Conservation (phyloP, 2,329 filamentous ascomycete species). For the Aureobasidium zeae region DNA sequence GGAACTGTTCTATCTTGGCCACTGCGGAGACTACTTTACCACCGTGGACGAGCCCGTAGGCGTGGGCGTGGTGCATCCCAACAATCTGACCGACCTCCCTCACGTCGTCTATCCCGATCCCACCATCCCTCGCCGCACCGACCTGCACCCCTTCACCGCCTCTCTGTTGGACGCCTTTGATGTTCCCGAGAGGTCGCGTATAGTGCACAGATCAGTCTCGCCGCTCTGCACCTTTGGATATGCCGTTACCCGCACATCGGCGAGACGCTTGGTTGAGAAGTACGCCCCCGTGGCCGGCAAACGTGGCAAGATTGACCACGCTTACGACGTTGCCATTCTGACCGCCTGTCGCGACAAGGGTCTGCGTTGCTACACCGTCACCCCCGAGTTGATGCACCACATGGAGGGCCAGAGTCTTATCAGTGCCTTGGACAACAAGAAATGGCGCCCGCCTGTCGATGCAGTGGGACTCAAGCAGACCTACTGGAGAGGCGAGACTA, state of each 20-base stretch:
- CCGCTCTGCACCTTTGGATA: slow-evolving; percentile 40
- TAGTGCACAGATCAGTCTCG: slow-evolving; percentile 35
- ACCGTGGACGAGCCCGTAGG: slow-evolving; percentile 14
- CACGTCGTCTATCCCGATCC: slow-evolving; percentile 29
- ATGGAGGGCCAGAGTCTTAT: slow-evolving; percentile 30
- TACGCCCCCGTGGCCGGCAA: slow-evolving; percentile 26
- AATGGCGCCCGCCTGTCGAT: slow-evolving; percentile 9
- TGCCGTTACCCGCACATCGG: slow-evolving; percentile 33
- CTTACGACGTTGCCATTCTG: slow-evolving; percentile 35
- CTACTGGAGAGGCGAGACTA: slow-evolving; percentile 17
- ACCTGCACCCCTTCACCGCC: slow-evolving; percentile 32
- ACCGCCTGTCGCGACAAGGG: slow-evolving; percentile 31
- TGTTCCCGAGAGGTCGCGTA: slow-evolving; percentile 31
- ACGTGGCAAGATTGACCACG: slow-evolving; percentile 24
- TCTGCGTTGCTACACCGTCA: slow-evolving; percentile 31
- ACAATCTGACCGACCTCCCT: slow-evolving; percentile 23
- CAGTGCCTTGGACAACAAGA: slow-evolving; percentile 21
- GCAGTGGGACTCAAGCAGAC: slow-evolving; percentile 7
- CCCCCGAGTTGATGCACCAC: slow-evolving; percentile 35
- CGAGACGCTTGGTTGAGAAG: slow-evolving; percentile 27
- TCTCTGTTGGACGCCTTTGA: slow-evolving; percentile 29
- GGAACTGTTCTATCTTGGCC: slow-evolving; percentile 34
- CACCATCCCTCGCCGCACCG: slow-evolving; percentile 28
- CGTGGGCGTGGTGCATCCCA: slow-evolving; percentile 20
- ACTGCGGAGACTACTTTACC: slow-evolving; percentile 34